Evolutionary conservation across 2,329 filamentous ascomycete species (phyloP).

Genomic region (Pseudogymnoascus sp.): DNA sequence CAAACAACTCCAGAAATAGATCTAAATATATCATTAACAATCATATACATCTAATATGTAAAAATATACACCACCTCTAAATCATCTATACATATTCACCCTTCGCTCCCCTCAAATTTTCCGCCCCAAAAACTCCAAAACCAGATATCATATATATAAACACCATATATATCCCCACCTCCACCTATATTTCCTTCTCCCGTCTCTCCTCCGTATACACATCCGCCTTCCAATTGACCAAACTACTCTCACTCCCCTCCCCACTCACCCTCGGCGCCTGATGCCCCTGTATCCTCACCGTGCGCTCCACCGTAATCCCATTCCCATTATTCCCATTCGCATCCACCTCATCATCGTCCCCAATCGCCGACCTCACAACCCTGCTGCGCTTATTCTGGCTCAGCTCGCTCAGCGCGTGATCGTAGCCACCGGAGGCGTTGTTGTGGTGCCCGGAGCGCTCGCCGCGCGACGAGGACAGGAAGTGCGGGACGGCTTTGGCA

Average conservation of each 20-base stretch:
- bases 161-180: not conserved
- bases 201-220: constrained; percentile 22
- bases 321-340: not conserved
- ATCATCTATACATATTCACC: not conserved
- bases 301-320: not conserved
- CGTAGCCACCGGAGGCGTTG: not conserved
- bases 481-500: constrained; percentile 20
- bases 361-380: not conserved
- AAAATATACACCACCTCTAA: not conserved
- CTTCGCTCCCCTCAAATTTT: not conserved
- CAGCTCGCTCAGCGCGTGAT: not conserved
- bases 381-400: not conserved
- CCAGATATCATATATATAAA: not conserved
- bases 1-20: not conserved
- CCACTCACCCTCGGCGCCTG: constrained; percentile 17
- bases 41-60: not conserved
- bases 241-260: constrained; percentile 9
- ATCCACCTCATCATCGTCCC: not conserved
- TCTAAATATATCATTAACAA: not conserved
- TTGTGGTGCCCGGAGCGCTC: not conserved
- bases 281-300: not conserved
- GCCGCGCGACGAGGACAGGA: constrained; percentile 5
- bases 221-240: constrained; percentile 10
- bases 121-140: not conserved
- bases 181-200: constrained; percentile 13